A percentile compares a stretch with the other conserved stretches of the same genome.
phyloP scores from a whole-genome alignment of 495 filamentous ascomycete species.

The Penicillium bovifimosum region DNA sequence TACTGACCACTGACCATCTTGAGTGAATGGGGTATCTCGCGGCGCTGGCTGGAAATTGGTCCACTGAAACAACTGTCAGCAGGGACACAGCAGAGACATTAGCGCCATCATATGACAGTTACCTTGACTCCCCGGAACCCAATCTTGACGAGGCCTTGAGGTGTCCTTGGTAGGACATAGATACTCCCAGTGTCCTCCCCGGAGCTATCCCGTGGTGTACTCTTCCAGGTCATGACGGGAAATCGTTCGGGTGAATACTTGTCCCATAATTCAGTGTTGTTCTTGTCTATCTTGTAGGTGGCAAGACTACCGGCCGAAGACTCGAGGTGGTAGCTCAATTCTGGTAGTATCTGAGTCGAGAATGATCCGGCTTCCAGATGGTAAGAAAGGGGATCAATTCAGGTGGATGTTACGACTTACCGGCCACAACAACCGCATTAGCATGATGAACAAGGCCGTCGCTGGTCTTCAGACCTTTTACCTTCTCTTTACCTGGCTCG shows the following conservation, averaged over 20 bases:
- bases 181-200: slow-evolving; percentile 18
- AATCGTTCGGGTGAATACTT: slow-evolving; percentile 18
- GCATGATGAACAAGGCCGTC: slow-evolving; percentile 10
- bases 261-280: slow-evolving; percentile 10
- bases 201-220: slow-evolving; percentile 3
- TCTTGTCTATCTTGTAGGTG: slow-evolving; percentile 14
- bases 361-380: slow-evolving; percentile 13
- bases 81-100: not conserved
- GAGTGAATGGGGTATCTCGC: slow-evolving; percentile 9
- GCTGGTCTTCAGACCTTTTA: slow-evolving; percentile 7
- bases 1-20: slow-evolving; percentile 14
- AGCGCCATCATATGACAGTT: not conserved
- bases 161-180: slow-evolving; percentile 18
- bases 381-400: not conserved
- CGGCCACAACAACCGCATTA: slow-evolving; percentile 13
- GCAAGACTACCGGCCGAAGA: slow-evolving; percentile 16
- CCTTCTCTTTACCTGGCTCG: slow-evolving; percentile 15
- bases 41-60: slow-evolving; percentile 18
- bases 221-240: slow-evolving; percentile 18
- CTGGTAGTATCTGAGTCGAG: slow-evolving; percentile 13
- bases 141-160: slow-evolving; percentile 14
- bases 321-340: slow-evolving; percentile 16
- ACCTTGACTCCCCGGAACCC: slow-evolving; percentile 18
- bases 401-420: slow-evolving; percentile 1
- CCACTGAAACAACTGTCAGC: slow-evolving; percentile 3